Evolutionary conservation across 306 rosid genomes (phyloP).

Genomic region (Carpinus viminea): DNA sequence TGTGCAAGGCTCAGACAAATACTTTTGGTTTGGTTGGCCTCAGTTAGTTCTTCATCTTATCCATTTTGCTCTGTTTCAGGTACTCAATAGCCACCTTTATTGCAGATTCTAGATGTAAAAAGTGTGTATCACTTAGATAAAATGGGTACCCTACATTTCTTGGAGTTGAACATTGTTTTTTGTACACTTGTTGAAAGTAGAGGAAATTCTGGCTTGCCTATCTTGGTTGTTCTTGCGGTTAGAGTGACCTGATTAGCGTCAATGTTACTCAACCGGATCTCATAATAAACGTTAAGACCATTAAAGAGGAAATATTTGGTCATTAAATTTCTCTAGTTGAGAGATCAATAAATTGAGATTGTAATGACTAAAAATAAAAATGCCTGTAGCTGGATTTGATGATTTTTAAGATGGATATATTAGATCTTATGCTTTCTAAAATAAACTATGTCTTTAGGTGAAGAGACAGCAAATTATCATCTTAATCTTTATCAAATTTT

Average conservation of each 20-base stretch:
- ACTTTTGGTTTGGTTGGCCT: constrained; percentile 94
- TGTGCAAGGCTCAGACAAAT: constrained; percentile 83
- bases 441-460: not conserved
- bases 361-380: not conserved
- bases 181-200: not conserved
- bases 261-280: not conserved
- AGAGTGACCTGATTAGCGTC: not conserved
- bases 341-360: not conserved
- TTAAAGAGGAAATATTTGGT: not conserved
- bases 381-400: not conserved
- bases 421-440: not conserved
- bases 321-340: not conserved
- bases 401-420: not conserved
- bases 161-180: not conserved
- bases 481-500: not conserved
- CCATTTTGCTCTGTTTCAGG: constrained; percentile 96
- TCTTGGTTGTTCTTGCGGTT: not conserved
- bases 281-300: no score
- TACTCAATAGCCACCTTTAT: constrained; percentile 33
- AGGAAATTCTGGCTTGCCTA: not conserved
- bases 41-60: constrained; percentile 85
- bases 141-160: not conserved
- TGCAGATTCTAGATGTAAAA: constrained; percentile 7
- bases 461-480: not conserved
- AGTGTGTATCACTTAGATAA: not conserved